Evolutionary conservation across 139 green algal species (phyloP), one percentile per base, ranked within the genome.

Genomic region (Nannochloris sp.): DNA sequence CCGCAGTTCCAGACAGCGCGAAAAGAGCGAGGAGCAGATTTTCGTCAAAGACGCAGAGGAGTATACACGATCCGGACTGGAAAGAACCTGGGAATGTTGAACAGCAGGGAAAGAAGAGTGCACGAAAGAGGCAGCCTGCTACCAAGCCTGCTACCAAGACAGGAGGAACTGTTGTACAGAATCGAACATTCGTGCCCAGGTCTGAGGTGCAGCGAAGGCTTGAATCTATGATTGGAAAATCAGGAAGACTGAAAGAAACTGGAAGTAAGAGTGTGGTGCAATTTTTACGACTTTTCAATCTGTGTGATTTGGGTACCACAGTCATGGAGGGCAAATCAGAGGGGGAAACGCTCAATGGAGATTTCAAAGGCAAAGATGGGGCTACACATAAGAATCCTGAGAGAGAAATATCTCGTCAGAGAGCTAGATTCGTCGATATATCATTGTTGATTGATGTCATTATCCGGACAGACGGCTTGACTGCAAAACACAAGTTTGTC

Each of bases 281-380:
- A 14, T 36, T 80, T 51, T 78, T 95, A 53, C 85, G 88, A 40
- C 77, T 95, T 65, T 95, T 95, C 81, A 95, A 95, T 77, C 72
- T 95, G 12, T 94, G 87, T 61, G 89, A 95, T 71, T 81, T 95
- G 17, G 80, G 71, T 11, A 66, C 74, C 63, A 65, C 71, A 17
- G 53, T 67, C 11, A 48, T 56, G 31, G 64, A 62, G 44, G n/a
- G 12, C 33, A 31, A 23, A 13, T 46, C 14, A 20, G 28, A 16
- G 28, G 29, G 14, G 5, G 28, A 26, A 28, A 61, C 13, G 9
- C 28, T 30, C n/a, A 23, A 45, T 26, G 56, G 37, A 45, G 62
- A 55, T 20, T n/a, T 23, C 10, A 49, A 68, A 57, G 29, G 44
- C 62, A 64, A 28, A 56, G 49, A 9, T 56, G 59, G 74, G 56